phyloP scores from a whole-genome alignment of 2,329 filamentous ascomycete genomes.

The Colletotrichum phormii region DNA sequence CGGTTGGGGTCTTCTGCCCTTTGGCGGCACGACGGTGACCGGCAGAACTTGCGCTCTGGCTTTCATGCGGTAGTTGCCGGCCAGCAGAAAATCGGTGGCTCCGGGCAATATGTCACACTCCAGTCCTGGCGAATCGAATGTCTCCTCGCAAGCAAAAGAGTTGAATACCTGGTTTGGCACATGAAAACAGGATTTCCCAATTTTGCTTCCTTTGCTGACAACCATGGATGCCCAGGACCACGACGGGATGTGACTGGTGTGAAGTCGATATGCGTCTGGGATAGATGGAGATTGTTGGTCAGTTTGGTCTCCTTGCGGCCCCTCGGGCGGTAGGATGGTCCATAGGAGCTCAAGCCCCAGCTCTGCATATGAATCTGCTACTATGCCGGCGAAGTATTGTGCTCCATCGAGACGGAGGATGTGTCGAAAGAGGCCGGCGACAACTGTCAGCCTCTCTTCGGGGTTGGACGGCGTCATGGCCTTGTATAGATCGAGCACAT shows the following conservation, averaged over 20 bases:
- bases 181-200: background rate
- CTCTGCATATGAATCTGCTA: background rate
- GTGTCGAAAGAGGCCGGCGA: background rate
- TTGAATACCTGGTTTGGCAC: background rate
- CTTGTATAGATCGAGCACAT: background rate
- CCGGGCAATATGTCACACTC: background rate
- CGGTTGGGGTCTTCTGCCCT: background rate
- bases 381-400: background rate
- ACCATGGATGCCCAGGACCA: conserved; percentile 30
- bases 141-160: background rate
- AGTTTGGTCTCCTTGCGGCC: background rate
- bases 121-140: background rate
- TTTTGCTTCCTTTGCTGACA: background rate
- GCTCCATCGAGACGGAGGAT: background rate
- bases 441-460: background rate
- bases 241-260: conserved; percentile 6
- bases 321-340: background rate
- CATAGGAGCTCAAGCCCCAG: conserved; percentile 5
- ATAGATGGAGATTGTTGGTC: background rate
- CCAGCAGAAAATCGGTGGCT: background rate
- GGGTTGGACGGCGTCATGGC: background rate
- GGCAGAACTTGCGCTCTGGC: background rate
- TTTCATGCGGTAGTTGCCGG: background rate
- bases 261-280: background rate
- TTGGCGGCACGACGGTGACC: background rate